These are phyloP conservation scores for Beauveria brongniartii DNA, from an alignment of 2,329 filamentous ascomycete genomes.

Conservation along the genomic window DNA sequence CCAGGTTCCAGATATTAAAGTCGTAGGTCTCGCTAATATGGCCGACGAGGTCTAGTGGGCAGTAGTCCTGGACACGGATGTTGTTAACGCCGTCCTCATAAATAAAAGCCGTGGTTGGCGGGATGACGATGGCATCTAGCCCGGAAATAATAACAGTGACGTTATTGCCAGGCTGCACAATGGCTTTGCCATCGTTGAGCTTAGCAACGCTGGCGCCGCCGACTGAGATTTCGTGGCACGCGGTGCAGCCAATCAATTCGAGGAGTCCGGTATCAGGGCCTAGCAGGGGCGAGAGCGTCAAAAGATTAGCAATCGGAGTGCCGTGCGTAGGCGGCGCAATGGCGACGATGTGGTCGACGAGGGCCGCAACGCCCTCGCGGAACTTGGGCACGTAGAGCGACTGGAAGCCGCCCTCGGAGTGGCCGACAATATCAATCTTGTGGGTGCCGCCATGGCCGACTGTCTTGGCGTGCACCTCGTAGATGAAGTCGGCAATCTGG, in stretches of 20 bases:
- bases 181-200: constrained; percentile 12
- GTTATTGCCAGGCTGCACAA: constrained; percentile 14
- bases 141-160: constrained; percentile 14
- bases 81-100: constrained; percentile 14
- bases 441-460: not conserved
- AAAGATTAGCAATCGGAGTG: constrained; percentile 14
- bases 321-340: constrained; percentile 17
- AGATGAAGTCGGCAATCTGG: constrained; percentile 15
- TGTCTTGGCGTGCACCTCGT: constrained; percentile 13
- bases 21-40: constrained; percentile 14
- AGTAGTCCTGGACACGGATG: constrained; percentile 15
- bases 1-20: constrained; percentile 13
- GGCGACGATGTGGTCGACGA: constrained; percentile 16
- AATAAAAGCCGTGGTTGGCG: constrained; percentile 8
- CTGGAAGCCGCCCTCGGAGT: constrained; percentile 18
- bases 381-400: constrained; percentile 17
- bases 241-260: constrained; percentile 13
- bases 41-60: constrained; percentile 14
- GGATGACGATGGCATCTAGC: constrained; percentile 13
- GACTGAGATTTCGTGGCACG: constrained; percentile 14
- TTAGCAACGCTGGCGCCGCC: constrained; percentile 11
- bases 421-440: constrained; percentile 18
- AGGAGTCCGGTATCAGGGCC: not conserved
- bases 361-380: constrained; percentile 6
- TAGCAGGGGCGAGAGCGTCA: constrained; percentile 8